These are phyloP conservation scores for Trichosporon sp. DNA, from an alignment of 1,284 basidiomycete species.

Conservation along the genomic window DNA sequence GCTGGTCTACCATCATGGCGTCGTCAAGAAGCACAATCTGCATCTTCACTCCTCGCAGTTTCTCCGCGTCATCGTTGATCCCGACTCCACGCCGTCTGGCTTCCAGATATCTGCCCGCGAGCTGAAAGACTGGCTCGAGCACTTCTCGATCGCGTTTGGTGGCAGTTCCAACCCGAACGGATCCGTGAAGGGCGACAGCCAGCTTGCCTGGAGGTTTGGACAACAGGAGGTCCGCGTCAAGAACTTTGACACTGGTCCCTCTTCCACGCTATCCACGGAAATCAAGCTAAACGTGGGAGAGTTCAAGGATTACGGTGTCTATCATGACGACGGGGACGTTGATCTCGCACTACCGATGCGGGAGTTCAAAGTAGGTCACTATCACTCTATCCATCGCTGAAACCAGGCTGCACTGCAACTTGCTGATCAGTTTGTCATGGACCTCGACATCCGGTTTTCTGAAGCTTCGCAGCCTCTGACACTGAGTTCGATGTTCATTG, in stretches of 20 bases:
- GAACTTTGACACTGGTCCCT: slow-evolving; percentile 32
- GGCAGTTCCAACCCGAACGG: slow-evolving; percentile 12
- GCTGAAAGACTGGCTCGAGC: slow-evolving; percentile 47
- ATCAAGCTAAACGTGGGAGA: slow-evolving; percentile 42
- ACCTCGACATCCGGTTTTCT: slow-evolving; percentile 42
- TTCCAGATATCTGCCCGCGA: slow-evolving; percentile 41
- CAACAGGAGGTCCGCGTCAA: slow-evolving; percentile 40
- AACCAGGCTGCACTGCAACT: slow-evolving; percentile 42
- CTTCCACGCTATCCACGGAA: slow-evolving; percentile 34
- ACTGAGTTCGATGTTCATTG: slow-evolving; percentile 26
- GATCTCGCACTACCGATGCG: slow-evolving; percentile 47
- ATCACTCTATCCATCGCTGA: not conserved
- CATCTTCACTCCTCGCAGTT: slow-evolving; percentile 43
- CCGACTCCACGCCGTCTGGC: slow-evolving; percentile 38
- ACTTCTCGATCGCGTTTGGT: slow-evolving; percentile 38
- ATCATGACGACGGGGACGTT: slow-evolving; percentile 24
- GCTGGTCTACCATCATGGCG: slow-evolving; percentile 47
- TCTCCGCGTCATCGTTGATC: slow-evolving; percentile 43
- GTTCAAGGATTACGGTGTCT: slow-evolving; percentile 43
- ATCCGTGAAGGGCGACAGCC: slow-evolving; percentile 27
- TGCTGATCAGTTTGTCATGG: slow-evolving; percentile 43
- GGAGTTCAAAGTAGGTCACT: slow-evolving; percentile 46
- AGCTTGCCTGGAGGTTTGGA: slow-evolving; percentile 47
- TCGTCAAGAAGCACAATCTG: slow-evolving; percentile 44
- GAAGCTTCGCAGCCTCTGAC: slow-evolving; percentile 44